phyloP scores from a whole-genome alignment of 768 basidiomycete genomes.

The Lactarius vividus region DNA sequence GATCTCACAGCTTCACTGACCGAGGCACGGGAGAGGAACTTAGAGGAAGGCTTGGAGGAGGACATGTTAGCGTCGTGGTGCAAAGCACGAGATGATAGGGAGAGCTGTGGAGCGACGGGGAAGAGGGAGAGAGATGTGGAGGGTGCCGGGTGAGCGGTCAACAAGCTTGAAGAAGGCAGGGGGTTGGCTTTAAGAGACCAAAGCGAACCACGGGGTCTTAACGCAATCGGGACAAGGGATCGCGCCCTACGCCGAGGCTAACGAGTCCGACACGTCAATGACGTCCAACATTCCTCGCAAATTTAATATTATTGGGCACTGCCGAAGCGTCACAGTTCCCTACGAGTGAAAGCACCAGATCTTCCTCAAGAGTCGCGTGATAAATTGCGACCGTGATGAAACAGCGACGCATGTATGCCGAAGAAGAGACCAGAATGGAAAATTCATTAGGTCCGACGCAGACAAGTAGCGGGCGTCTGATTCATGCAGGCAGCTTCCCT shows the following conservation, averaged over 20 bases:
- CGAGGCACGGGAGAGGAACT: slow-evolving; percentile 10
- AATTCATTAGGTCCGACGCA: not conserved
- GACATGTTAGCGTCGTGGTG: not conserved
- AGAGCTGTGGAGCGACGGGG: not conserved
- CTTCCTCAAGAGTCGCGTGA: not conserved
- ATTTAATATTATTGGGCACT: not conserved
- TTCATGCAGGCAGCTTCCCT: not conserved
- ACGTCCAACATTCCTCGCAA: slow-evolving; percentile 6
- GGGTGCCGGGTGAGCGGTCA: not conserved
- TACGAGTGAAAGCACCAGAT: not conserved
- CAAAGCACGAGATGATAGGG: not conserved
- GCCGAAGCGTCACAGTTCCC: not conserved
- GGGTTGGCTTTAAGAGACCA: not conserved
- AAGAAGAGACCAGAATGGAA: not conserved
- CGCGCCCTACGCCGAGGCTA: slow-evolving; percentile 9
- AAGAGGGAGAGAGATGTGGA: not conserved
- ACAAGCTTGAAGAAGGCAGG: not conserved
- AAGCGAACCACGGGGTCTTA: not conserved
- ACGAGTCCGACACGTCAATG: not conserved
- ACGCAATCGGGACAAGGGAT: not conserved
- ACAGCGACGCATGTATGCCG: not conserved
- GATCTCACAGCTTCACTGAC: not conserved
- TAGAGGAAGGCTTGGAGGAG: slow-evolving; percentile 2
- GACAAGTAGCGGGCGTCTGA: not conserved
- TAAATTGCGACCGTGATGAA: not conserved